Base-by-base conservation (phyloP, 495 filamentous ascomycete genomes). In the Penicillium cataractarum region DNA sequence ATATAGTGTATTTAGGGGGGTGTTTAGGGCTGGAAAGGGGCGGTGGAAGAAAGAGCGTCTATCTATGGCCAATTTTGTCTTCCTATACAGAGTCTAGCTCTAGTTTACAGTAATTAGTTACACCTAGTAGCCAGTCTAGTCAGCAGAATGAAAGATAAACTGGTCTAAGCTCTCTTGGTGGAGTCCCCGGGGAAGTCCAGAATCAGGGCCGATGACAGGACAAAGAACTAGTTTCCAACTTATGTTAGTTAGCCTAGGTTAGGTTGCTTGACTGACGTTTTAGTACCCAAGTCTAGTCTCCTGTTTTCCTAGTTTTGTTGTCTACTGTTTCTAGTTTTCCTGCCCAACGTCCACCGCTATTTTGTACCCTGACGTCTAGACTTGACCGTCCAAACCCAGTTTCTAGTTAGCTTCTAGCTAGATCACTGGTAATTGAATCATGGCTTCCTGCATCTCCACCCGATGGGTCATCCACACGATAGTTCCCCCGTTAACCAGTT, bases 341-440 rank as follows among this genome's bases (percentile, higher is more conserved):
- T 72, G 67, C 65, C 67, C 63, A 71, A 72, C 69, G 48, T 66
- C 62, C 66, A 74, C 71, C 71, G 71, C 71, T 68, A 70, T 68
- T 74, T 74, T 71, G 33, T 49, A 35, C 31, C 12, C 53, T 55
- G 53, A 55, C 33, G 31, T 37, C 29, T 31, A 21, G 12, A 5
- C 48, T 29, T 51, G 19, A 27, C n/a, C n/a, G n/a, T 51, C 29
- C 27, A 27, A 5, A 32, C 6, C 35, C 32, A 33, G 32, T 5
- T 31, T 33, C 8, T 33, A 33, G 32, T 33, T 33, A 33, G 32
- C 8, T 5, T 33, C 8, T 33, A 33, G 32, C 32, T 33, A 6
- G 32, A 33, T 33, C 4, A 7, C 32, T 33, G 10, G 6, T 33
- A 33, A 9, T 33, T 33, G 6, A 33, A 33, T 33, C 32, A 39